These are phyloP conservation scores for Scheffersomyces segobiensis DNA, from an alignment of 1,139 yeast genomes.

Conservation along the genomic window DNA sequence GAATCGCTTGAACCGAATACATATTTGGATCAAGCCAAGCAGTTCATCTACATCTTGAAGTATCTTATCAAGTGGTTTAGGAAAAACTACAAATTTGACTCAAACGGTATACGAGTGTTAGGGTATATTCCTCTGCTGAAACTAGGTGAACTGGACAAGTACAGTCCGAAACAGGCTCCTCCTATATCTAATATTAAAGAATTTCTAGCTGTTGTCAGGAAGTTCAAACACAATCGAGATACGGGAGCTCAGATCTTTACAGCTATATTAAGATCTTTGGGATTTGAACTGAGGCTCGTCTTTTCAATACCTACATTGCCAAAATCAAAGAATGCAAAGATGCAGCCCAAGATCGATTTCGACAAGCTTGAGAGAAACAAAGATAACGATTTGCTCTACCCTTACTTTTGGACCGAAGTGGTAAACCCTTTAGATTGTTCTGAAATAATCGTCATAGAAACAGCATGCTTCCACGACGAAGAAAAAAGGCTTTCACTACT, in stretches of 20 bases:
- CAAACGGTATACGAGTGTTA: constrained; percentile 36
- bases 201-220: constrained; percentile 19
- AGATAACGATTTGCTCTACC: constrained; percentile 38
- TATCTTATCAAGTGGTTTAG: constrained; percentile 40
- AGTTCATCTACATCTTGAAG: constrained; percentile 32
- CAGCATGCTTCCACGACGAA: constrained; percentile 35
- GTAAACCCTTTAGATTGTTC: constrained; percentile 31
- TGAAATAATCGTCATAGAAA: constrained; percentile 32
- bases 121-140: constrained; percentile 26
- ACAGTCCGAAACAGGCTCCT: constrained; percentile 22
- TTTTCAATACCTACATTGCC: constrained; percentile 37
- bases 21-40: constrained; percentile 15
- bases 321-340: constrained; percentile 9
- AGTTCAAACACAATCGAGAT: constrained; percentile 37
- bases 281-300: constrained; percentile 34
- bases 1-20: background rate
- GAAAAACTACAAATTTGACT: constrained; percentile 32
- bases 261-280: constrained; percentile 30
- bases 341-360: constrained; percentile 28
- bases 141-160: constrained; percentile 10
- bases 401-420: constrained; percentile 44
- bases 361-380: constrained; percentile 24
- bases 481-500: constrained; percentile 25
- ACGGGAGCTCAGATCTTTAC: constrained; percentile 40
- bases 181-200: constrained; percentile 14